Evolutionary conservation across 345 rosid genomes (phyloP).

Genomic region (Gossypium longicalyx): DNA sequence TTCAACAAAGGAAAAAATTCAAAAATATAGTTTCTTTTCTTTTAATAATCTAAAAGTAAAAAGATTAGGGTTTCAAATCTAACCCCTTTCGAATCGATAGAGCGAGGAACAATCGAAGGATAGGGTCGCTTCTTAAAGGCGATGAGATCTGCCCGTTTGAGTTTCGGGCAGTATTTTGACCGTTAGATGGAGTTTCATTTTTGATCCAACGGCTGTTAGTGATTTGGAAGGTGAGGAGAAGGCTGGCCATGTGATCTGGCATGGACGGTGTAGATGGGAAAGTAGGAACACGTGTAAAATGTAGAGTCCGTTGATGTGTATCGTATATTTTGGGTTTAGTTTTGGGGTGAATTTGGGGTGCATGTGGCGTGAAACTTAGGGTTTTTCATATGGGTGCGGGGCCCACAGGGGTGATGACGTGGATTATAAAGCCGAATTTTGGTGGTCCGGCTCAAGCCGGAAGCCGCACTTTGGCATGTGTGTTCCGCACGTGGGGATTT

Average conservation of each 20-base stretch:
- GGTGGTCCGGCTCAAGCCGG: constrained; percentile 29
- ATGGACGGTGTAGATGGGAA: constrained; percentile 29
- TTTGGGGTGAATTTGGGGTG: constrained; percentile 41
- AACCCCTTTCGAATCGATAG: constrained; percentile 16
- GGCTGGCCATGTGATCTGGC: constrained; percentile 47
- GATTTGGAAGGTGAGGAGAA: constrained; percentile 12
- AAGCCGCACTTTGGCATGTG: constrained; percentile 30
- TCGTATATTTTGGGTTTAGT: constrained; percentile 22
- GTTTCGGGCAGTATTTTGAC: constrained; percentile 33
- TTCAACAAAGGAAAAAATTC: neutral
- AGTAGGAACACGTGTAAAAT: constrained; percentile 22
- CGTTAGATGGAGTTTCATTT: constrained; percentile 9
- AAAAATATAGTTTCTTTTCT: neutral
- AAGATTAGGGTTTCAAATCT: constrained; percentile 26
- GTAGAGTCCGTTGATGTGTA: constrained; percentile 15
- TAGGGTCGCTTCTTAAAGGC: constrained; percentile 48
- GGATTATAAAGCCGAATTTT: constrained; percentile 26
- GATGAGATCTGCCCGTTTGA: constrained; percentile 44
- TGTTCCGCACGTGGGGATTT: neutral
- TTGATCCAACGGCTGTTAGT: constrained; percentile 14
- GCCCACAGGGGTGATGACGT: constrained; percentile 29
- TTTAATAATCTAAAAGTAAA: neutral
- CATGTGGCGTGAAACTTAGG: constrained; percentile 42
- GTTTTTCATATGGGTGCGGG: constrained; percentile 19
- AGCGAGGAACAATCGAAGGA: constrained; percentile 40